Base-by-base conservation (phyloP, 192 early-diverging fungal species). In the Mycoemilia scoparia region DNA sequence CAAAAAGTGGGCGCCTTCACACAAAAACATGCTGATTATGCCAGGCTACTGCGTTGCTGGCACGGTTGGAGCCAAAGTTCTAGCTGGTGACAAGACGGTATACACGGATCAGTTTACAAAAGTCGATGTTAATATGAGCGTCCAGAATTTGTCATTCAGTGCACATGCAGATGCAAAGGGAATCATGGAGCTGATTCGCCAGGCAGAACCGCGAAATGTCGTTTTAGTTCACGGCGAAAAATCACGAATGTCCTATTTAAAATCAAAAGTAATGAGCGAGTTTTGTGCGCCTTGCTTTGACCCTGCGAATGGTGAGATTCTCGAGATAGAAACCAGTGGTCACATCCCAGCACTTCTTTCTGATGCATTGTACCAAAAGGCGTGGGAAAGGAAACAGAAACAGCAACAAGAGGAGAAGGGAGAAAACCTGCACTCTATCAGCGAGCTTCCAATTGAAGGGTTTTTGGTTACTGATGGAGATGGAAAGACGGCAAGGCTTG, bases 131-230 rank as follows among this genome's bases (percentile, higher is more conserved):
- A 87, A 91, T 25, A 51, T 93, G n/a, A 75, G 81, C 45, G 88
- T 98, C 32, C 67, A 84, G 41, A 90, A 96, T 49, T 56, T 98
- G 16, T 90, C 86, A 0, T 98, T 98, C 47, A 87, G 84, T 39
- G 93, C 90, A 0, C 93, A 98, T 26, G 90, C 93, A 1, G 93
- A 98, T 45, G 81, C 87, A 6, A 93, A 96, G 52, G 93, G 93
- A 4, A 98, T 98, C 38, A 73, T 98, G 77, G 78, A 87, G 59
- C 65, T 98, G 19, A 87, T 93, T 36, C 70, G 73, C 4, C 84
- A 90, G 60, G 86, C 83, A 26, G 71, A 80, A 32, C 79, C 87
- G 6, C 56, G 69, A n/a, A 79, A 90, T 55, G 83, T 87, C 1
- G 78, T 98, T 13, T 51, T 98, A 6, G 90, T 98, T 0, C 93